Conservation (phyloP, 768 basidiomycete genomes). For the Royoungia palumana region DNA sequence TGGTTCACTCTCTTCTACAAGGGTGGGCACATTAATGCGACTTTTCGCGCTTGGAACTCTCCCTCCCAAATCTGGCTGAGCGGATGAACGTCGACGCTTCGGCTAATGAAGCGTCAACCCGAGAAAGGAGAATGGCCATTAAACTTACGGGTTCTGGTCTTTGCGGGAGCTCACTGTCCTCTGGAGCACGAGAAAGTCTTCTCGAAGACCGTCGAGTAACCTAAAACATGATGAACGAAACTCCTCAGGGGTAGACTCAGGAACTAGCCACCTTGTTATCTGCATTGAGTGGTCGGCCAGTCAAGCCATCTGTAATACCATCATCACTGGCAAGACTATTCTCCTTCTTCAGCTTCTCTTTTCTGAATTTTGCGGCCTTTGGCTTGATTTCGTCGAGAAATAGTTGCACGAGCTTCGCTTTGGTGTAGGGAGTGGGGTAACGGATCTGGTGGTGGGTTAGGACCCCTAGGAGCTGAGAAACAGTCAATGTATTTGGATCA, state of each 20-base stretch:
- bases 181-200: constrained; percentile 57
- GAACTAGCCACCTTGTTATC: constrained; percentile 40
- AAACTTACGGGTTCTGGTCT: constrained; percentile 56
- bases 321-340: constrained; percentile 76
- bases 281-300: constrained; percentile 62
- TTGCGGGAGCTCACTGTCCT: constrained; percentile 39
- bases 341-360: constrained; percentile 60
- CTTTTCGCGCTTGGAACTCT: constrained; percentile 39
- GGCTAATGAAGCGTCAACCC: constrained; percentile 41
- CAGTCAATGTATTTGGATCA: constrained; percentile 67
- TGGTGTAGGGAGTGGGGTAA: constrained; percentile 73
- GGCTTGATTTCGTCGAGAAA: constrained; percentile 76
- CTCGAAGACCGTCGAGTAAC: constrained; percentile 56
- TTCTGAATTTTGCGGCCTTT: constrained; percentile 53
- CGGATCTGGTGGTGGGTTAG: constrained; percentile 73
- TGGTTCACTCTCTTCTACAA: constrained; percentile 75
- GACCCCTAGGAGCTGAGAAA: constrained; percentile 77
- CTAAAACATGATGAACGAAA: constrained; percentile 10
- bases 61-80: constrained; percentile 66
- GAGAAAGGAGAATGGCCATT: constrained; percentile 2
- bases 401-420: constrained; percentile 70
- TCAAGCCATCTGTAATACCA: constrained; percentile 79
- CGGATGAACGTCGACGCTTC: constrained; percentile 79
- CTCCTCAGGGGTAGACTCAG: constrained; percentile 1
- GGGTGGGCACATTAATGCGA: constrained; percentile 39